Conservation (phyloP, 495 filamentous ascomycete genomes). For the Ascobolus immersus region DNA sequence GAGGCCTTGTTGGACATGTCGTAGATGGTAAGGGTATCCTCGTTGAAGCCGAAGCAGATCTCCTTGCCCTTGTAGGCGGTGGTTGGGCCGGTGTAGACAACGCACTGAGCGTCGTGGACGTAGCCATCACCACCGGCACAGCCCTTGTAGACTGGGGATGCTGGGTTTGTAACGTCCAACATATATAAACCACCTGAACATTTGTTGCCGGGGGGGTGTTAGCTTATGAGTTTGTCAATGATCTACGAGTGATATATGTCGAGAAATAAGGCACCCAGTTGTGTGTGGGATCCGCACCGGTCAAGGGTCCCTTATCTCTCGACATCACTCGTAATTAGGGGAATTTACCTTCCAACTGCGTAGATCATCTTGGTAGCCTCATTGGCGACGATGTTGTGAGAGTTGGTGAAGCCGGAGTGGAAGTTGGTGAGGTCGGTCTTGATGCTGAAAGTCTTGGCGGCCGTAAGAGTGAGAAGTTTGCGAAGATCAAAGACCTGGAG, state of each 20-base stretch:
- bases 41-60: conserved; percentile 20
- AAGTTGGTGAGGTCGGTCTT: not conserved
- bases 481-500: conserved; percentile 25
- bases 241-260: too few relatives aligned
- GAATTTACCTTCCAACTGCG: conserved; percentile 10
- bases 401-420: not conserved
- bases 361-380: not conserved
- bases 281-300: too few relatives aligned
- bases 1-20: conserved; percentile 16
- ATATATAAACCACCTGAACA: conserved; percentile 16
- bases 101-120: conserved; percentile 17
- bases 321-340: conserved; percentile 17
- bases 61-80: conserved; percentile 14
- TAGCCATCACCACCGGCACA: conserved; percentile 15
- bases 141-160: conserved; percentile 12
- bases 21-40: conserved; percentile 17
- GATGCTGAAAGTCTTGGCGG: conserved; percentile 1
- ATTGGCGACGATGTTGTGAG: not conserved
- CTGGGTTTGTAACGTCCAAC: conserved; percentile 10
- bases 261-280: too few relatives aligned
- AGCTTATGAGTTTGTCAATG: too few relatives aligned
- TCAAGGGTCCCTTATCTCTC: too few relatives aligned
- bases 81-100: conserved; percentile 18
- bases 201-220: too few relatives aligned
- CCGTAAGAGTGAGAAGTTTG: conserved; percentile 8